phyloP scores from a whole-genome alignment of 1,284 basidiomycete genomes.

The Neonothopanus nambi region DNA sequence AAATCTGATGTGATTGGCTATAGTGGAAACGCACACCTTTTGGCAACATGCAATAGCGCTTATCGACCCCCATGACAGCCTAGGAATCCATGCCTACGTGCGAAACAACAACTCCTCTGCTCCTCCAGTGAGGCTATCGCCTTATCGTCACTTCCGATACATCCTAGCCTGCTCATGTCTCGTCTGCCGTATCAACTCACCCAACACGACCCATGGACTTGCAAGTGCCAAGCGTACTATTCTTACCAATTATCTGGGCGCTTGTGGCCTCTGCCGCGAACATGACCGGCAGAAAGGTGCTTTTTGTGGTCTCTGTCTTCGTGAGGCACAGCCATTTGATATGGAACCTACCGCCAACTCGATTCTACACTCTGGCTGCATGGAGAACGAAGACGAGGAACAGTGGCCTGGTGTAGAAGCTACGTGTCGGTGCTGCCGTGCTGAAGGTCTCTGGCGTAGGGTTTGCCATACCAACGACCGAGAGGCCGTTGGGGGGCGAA shows the following conservation, averaged over 20 bases:
- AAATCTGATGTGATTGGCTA: not conserved
- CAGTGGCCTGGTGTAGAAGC: constrained; percentile 63
- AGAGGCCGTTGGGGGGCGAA: constrained; percentile 56
- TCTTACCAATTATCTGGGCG: constrained; percentile 41
- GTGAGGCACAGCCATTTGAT: constrained; percentile 52
- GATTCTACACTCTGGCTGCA: constrained; percentile 45
- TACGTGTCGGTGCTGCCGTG: constrained; percentile 64
- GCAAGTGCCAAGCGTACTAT: constrained; percentile 46
- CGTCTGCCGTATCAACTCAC: constrained; percentile 70
- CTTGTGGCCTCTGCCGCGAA: constrained; percentile 58
- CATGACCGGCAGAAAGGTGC: constrained; percentile 52
- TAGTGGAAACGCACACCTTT: constrained; percentile 60
- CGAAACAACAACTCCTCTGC: constrained; percentile 20
- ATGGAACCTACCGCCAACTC: constrained; percentile 28
- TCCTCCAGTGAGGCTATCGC: constrained; percentile 28
- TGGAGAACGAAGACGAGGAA: constrained; percentile 71
- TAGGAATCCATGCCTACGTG: constrained; percentile 33
- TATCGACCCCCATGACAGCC: constrained; percentile 53
- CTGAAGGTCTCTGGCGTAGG: constrained; percentile 60
- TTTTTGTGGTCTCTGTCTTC: constrained; percentile 69
- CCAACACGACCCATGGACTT: constrained; percentile 50
- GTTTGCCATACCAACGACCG: constrained; percentile 50
- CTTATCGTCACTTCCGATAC: constrained; percentile 42
- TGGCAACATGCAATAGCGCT: constrained; percentile 56
- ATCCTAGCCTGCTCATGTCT: constrained; percentile 48